Evolutionary conservation across 225 moss, liverwort and hornwort genomes (phyloP).

Genomic region (Sphagnum tenellum): DNA sequence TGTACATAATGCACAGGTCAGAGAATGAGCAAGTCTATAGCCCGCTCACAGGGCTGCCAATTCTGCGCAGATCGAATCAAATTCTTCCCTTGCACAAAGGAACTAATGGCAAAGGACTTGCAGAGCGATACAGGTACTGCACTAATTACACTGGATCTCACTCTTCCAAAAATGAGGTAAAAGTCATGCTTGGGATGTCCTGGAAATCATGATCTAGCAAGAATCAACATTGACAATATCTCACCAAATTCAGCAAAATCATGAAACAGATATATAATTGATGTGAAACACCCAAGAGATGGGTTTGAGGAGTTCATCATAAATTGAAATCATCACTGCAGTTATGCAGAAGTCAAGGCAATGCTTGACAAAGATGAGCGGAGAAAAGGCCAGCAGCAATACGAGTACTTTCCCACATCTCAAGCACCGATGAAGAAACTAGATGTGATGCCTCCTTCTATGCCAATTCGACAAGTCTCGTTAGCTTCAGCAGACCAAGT

Average conservation of each 20-base stretch:
- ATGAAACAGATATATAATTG: too few species aligned
- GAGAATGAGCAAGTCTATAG: constrained; percentile 28
- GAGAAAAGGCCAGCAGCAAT: constrained; percentile 4
- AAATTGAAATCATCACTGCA: constrained; percentile 1
- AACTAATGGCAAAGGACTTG: too few species aligned
- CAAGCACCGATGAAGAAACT: constrained; percentile 18
- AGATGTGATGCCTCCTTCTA: constrained; percentile 14
- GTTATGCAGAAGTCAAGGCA: constrained; percentile 19
- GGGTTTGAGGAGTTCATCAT: too few species aligned
- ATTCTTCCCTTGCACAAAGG: too few species aligned
- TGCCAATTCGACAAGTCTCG: constrained; percentile 25
- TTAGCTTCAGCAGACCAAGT: constrained; percentile 14
- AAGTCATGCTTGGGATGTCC: too few species aligned
- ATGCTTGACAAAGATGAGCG: constrained; percentile 16
- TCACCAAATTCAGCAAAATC: too few species aligned
- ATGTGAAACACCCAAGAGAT: too few species aligned
- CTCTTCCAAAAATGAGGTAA: too few species aligned
- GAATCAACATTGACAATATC: too few species aligned
- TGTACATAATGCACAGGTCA: constrained; percentile 12
- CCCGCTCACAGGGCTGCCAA: constrained; percentile 16
- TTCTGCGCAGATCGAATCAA: neutral
- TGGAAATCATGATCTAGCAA: too few species aligned
- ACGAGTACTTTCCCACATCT: constrained; percentile 6
- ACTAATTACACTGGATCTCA: too few species aligned
- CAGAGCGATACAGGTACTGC: too few species aligned